Evolutionary conservation across 1,139 yeast species (phyloP).

Genomic region (Geotrichum cucujoidarum): DNA sequence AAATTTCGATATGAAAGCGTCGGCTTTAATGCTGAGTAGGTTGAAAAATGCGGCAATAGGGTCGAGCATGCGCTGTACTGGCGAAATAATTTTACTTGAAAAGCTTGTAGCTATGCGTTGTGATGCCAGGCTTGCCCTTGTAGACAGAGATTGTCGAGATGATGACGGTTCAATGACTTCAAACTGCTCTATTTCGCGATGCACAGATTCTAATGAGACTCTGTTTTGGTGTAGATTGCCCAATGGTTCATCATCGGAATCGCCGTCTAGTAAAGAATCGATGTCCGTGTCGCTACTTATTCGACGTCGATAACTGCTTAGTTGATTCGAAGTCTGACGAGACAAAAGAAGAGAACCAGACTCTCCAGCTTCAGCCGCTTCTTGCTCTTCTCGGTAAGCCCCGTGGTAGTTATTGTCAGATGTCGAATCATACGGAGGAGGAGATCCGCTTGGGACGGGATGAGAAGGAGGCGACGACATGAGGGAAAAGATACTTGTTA

Average conservation of each 20-base stretch:
- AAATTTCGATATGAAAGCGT: constrained; percentile 52
- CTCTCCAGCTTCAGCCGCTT: constrained; percentile 1
- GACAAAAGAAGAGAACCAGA: neutral
- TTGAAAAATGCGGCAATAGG: constrained; percentile 62
- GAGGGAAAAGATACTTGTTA: neutral
- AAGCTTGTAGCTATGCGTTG: constrained; percentile 36
- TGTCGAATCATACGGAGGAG: constrained; percentile 7
- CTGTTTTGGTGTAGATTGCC: neutral
- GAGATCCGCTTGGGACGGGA: constrained; percentile 3
- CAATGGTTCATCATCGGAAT: constrained; percentile 16
- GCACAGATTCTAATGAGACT: constrained; percentile 14
- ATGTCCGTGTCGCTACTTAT: constrained; percentile 1
- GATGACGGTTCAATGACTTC: constrained; percentile 40
- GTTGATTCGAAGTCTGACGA: neutral
- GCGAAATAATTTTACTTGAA: constrained; percentile 45
- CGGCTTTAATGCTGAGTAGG: constrained; percentile 46
- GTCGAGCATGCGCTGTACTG: constrained; percentile 52
- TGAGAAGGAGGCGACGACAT: neutral
- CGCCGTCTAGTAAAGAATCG: constrained; percentile 13
- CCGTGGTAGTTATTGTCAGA: constrained; percentile 1
- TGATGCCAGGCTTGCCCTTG: constrained; percentile 28
- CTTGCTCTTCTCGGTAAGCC: neutral
- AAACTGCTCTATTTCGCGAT: constrained; percentile 38
- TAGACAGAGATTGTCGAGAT: constrained; percentile 21
- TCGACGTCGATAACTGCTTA: neutral